Percentiles rank a stretch among this genome's conserved stretches.
Conservation (phyloP, 306 rosid species). For the Begonia peltatifolia region DNA sequence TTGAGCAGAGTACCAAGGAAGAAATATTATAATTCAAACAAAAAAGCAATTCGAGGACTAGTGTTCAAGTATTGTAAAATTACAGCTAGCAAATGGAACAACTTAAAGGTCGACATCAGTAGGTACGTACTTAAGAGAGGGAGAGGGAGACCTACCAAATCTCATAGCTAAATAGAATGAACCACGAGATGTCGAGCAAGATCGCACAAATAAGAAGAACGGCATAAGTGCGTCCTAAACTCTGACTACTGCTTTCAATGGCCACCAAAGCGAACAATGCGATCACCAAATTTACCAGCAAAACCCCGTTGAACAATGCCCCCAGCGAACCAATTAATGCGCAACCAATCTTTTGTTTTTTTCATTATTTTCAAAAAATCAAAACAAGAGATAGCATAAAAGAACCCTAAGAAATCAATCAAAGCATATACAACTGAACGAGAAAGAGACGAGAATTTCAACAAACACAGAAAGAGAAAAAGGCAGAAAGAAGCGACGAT, state of each 20-base stretch:
- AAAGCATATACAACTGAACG: not conserved
- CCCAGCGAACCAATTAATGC: conserved; percentile 87
- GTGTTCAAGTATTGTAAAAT: too few relatives aligned
- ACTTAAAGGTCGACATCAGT: too few relatives aligned
- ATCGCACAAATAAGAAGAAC: conserved; percentile 66
- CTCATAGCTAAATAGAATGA: conserved; percentile 55
- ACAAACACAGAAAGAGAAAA: not conserved
- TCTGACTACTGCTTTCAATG: conserved; percentile 92
- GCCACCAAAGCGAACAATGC: conserved; percentile 90
- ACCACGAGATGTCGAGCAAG: conserved; percentile 72
- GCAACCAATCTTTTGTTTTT: conserved; percentile 54
- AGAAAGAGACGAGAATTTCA: not conserved
- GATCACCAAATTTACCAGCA: conserved; percentile 62
- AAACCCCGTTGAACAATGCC: conserved; percentile 76
- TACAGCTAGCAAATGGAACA: too few relatives aligned
- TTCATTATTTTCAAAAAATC: not conserved
- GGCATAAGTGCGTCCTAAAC: conserved; percentile 91
- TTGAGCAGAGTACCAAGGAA: too few relatives aligned
- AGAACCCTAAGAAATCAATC: not conserved
- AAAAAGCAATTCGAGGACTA: too few relatives aligned
- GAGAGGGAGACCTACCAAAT: conserved; percentile 41
- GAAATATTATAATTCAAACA: too few relatives aligned
- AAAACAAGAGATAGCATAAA: not conserved
- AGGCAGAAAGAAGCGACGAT: not conserved
- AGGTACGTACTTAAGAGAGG: too few relatives aligned